Base-by-base conservation (phyloP, 139 green algal species). In the Micractinium conductrix region DNA sequence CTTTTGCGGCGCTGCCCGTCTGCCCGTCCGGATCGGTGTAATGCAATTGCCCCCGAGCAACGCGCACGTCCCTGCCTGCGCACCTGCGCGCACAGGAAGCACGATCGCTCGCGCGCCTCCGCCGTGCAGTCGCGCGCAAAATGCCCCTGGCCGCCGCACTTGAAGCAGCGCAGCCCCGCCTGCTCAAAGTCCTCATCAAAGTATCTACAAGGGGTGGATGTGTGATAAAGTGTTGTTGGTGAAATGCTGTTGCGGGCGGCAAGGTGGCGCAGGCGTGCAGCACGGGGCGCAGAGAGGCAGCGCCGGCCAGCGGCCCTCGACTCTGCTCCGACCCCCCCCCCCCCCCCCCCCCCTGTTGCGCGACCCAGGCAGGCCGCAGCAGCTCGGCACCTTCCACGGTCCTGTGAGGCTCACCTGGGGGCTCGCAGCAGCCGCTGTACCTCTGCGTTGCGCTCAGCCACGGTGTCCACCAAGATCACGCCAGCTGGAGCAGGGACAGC, bases 21-120 rank as follows among this genome's bases (percentile, higher is more conserved):
- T n/a, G n/a, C n/a, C n/a, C n/a, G n/a, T n/a, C n/a, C n/a, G n/a
- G n/a, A n/a, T n/a, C n/a, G n/a, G n/a, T n/a, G n/a, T n/a, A n/a
- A n/a, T n/a, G n/a, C n/a, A n/a, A n/a, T n/a, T n/a, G n/a, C n/a
- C n/a, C n/a, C n/a, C n/a, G n/a, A n/a, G n/a, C n/a, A n/a, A n/a
- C n/a, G n/a, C n/a, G n/a, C n/a, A n/a, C n/a, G n/a, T n/a, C n/a
- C n/a, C n/a, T 58, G 14, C 65, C 65, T 4, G 14, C 90, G 91
- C 45, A 93, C 89, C 65, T 94, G 85, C 42, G 92, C 93, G 85
- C 94, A 97, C 63, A 96, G 82, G 81, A 90, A 90, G 86, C 94
- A 97, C 14, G 94, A 89, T 55, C 84, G 79, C 73, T 88, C 44
- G 28, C 79, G 80, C 1, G 69, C 69, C 33, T 82, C 74, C 19